Percentiles rank a stretch among this genome's conserved stretches.
These are phyloP conservation scores for Penicillium glabrum DNA, from an alignment of 2,329 filamentous ascomycete genomes.

Conservation along the genomic window DNA sequence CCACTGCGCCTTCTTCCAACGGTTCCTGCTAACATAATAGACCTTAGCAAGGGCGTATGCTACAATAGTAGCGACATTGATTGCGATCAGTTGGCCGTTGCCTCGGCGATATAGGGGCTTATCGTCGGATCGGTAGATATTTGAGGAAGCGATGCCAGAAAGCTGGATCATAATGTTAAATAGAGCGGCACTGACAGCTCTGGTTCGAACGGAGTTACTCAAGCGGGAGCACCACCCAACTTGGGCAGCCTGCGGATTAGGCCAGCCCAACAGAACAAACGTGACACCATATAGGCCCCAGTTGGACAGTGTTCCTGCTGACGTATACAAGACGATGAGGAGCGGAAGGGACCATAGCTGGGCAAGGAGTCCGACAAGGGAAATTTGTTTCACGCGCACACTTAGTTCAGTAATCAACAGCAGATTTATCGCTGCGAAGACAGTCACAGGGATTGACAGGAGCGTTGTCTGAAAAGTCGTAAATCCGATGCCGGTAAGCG, in stretches of 20 bases:
- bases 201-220: slow-evolving; percentile 51
- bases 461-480: slow-evolving; percentile 24
- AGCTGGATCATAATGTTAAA: slow-evolving; percentile 52
- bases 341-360: slow-evolving; percentile 55
- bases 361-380: slow-evolving; percentile 47
- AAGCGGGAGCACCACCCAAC: slow-evolving; percentile 52
- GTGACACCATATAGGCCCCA: slow-evolving; percentile 47
- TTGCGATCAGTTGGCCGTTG: slow-evolving; percentile 45
- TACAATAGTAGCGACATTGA: slow-evolving; percentile 50
- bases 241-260: slow-evolving; percentile 45
- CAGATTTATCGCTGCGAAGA: slow-evolving; percentile 43
- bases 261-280: slow-evolving; percentile 19
- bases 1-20: slow-evolving; percentile 44
- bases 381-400: slow-evolving; percentile 43
- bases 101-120: slow-evolving; percentile 49
- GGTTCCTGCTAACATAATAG: slow-evolving; percentile 30
- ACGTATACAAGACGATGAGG: slow-evolving; percentile 46
- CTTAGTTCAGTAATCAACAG: slow-evolving; percentile 26
- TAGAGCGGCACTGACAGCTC: slow-evolving; percentile 49
- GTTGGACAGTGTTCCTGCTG: slow-evolving; percentile 29
- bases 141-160: slow-evolving; percentile 43
- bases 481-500: slow-evolving; percentile 12
- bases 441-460: slow-evolving; percentile 35
- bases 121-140: slow-evolving; percentile 56
- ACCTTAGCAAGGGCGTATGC: slow-evolving; percentile 43